Base-by-base conservation (phyloP, 2,329 filamentous ascomycete species). In the Apiospora marii region DNA sequence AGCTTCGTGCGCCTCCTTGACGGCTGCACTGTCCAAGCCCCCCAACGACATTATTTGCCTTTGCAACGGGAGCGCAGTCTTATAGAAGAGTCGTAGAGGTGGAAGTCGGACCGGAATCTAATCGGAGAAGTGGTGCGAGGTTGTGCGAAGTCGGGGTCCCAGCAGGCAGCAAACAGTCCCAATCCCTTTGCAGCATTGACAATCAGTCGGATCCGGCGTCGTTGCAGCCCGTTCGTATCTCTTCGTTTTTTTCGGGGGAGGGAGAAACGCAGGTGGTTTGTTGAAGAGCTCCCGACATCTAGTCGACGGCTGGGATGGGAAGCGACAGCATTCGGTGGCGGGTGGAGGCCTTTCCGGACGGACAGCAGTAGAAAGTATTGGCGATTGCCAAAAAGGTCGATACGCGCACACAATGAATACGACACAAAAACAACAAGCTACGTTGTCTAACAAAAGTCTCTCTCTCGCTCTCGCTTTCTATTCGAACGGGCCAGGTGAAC, bases 1-100 rank as follows among this genome's bases (percentile, higher is more conserved):
- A 78, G 90, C 87, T 81, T 95, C 93, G 84, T 97, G 92, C 79
- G 95, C 95, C 85, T 97, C 94, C 84, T 92, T 90, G 84, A 99
- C 89, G 81, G 91, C 89, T 78, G 89, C 86, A 85, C 91, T 89
- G 86, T 98, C 95, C 84, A 98, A 88, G 76, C 96, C 96, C 91
- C 98, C 98, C 84, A 98, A 88, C 87, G 96, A 98, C 96, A 98
- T 98, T 69, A 68, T 80, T 75, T 68, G 73, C 19, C 37, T 69
- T 49, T 24, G 58, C 58, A 34, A 37, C 41, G 16, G 10, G 30
- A 27, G n/a, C 12, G n/a, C 67, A 16, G 51, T 22, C 61, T 70
- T 48, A 51, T 37, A 46, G 58, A 53, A 22, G n/a, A 24, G n/a
- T 41, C 6, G 37, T 69, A 19, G 64, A 64, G 12, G 19, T 64